These are phyloP conservation scores for Ustilago xerochloae DNA, from an alignment of 1,284 basidiomycete genomes.

Conservation along the genomic window DNA sequence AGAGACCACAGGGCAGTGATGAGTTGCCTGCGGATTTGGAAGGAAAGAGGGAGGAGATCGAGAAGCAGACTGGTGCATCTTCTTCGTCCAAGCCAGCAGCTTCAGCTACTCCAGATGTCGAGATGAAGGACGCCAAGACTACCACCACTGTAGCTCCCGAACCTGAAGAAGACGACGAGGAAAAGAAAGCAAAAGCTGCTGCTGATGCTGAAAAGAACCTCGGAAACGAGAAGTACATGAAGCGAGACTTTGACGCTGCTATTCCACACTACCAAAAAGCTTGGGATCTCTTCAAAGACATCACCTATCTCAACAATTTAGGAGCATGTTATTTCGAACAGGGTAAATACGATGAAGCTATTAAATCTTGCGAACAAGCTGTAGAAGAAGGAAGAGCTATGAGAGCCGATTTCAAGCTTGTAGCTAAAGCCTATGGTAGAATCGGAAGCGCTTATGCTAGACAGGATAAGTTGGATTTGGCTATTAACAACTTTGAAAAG, in stretches of 20 bases:
- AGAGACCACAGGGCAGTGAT: conserved; percentile 84
- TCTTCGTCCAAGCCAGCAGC: conserved; percentile 12
- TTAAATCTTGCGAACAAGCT: conserved; percentile 92
- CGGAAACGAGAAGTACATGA: conserved; percentile 87
- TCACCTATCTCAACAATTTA: conserved; percentile 79
- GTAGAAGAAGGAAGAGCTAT: conserved; percentile 86
- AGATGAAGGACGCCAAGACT: conserved; percentile 36
- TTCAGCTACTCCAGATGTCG: conserved; percentile 27
- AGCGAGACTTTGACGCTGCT: conserved; percentile 72
- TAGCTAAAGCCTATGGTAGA: conserved; percentile 83
- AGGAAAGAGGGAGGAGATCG: conserved; percentile 52
- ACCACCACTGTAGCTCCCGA: neutral
- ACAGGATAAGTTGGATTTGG: conserved; percentile 80
- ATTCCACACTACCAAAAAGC: conserved; percentile 75
- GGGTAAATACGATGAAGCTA: conserved; percentile 87
- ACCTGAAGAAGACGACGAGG: conserved; percentile 48
- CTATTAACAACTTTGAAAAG: conserved; percentile 71
- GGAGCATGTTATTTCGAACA: conserved; percentile 92
- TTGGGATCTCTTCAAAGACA: conserved; percentile 93
- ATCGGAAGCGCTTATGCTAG: conserved; percentile 87
- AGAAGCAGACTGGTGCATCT: conserved; percentile 57
- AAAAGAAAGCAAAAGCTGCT: conserved; percentile 55
- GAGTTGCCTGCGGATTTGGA: conserved; percentile 77
- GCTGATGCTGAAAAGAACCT: conserved; percentile 70
- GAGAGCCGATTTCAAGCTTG: conserved; percentile 73